Base-by-base conservation (phyloP, 2,329 filamentous ascomycete genomes). In the Mariannaea sp. region DNA sequence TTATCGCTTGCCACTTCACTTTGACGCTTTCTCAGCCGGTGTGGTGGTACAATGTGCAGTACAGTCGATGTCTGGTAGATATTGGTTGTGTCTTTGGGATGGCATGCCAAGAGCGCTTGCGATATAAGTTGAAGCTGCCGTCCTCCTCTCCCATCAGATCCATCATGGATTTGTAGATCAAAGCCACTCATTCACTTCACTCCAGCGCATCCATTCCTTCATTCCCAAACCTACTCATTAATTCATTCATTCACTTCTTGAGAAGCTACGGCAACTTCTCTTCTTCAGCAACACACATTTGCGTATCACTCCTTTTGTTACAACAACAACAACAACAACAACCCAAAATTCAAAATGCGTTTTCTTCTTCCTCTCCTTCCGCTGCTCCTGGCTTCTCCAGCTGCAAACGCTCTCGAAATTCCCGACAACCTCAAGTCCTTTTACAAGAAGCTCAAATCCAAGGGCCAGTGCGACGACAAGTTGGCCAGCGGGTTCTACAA, bases 401-500 rank as follows among this genome's bases (percentile, higher is more conserved):
- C n/a, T n/a, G n/a, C 5, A 5, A 46, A 32, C n/a, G 52, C 52
- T 3, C 49, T 56, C 2, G 29, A 56, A 3, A 41, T 58, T 5
- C 56, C 49, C 8, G 30, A 26, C 14, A 58, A 58, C 6, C n/a
- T 56, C 14, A 30, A 49, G 6, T 30, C 27, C 13, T 53, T 58
- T 22, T 58, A 49, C 53, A 58, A 50, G 20, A 38, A 56, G 6
- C 49, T 56, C 49, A 53, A 58, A 22, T 6, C 40, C 12, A 49
- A 53, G 9, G 53, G 48, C 3, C 29, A 29, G 10, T 58, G 56
- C n/a, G 49, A 44, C 41, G 44, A 56, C 26, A 44, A 53, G 19
- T 32, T 58, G 20, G 56, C 53, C 19, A 46, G 35, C 10, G 56
- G 53, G 12, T 58, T 58, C 26, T 56, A 42, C 14, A 47, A 56